These are phyloP conservation scores for Excoecaria cochinchinensis DNA, from an alignment of 345 rosid genomes.

Conservation along the genomic window DNA sequence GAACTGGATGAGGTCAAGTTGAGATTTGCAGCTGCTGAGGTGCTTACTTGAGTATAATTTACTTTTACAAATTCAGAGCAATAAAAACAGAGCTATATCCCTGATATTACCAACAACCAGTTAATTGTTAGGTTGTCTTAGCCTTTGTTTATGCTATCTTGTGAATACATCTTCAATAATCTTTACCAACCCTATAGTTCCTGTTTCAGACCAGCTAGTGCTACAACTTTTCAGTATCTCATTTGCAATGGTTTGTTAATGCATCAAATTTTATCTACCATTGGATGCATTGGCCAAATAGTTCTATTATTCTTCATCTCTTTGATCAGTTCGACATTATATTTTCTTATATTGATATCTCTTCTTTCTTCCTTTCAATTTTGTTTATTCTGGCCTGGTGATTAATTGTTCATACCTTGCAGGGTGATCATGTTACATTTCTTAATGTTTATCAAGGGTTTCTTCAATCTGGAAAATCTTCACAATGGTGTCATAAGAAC, in stretches of 20 bases:
- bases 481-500: conserved; percentile 84
- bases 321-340: background rate
- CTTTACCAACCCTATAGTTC: background rate
- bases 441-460: conserved; percentile 88
- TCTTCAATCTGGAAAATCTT: conserved; percentile 77
- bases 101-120: background rate
- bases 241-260: background rate
- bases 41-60: conserved; percentile 25
- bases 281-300: background rate
- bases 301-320: background rate
- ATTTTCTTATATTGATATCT: background rate
- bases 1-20: conserved; percentile 88
- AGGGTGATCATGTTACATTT: conserved; percentile 96
- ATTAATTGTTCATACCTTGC: conserved; percentile 24
- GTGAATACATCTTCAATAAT: background rate
- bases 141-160: background rate
- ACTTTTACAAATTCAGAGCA: background rate
- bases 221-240: background rate
- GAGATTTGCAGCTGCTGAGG: conserved; percentile 99
- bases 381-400: too few species aligned
- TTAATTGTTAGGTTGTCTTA: background rate
- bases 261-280: background rate
- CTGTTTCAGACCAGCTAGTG: background rate
- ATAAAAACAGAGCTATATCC: background rate
- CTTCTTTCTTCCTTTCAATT: background rate